Base-by-base conservation (phyloP, 352 stramenopile genomes). In the Globisporangium orthogonon region DNA sequence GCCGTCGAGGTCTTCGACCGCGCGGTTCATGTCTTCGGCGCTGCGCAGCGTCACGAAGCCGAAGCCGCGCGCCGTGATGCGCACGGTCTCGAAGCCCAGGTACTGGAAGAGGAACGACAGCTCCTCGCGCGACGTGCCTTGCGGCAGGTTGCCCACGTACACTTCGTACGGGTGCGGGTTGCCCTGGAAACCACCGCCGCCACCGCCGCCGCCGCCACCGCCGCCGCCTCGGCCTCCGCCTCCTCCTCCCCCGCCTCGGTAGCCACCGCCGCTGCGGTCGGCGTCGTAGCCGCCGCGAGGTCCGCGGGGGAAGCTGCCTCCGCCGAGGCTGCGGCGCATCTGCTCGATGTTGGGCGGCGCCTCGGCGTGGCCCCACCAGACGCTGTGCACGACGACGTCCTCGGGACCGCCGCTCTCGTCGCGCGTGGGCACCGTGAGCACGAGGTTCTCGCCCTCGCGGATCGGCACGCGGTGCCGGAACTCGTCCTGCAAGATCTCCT, bases 381-480 rank as follows among this genome's bases (percentile, higher is more conserved):
- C 80, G 60, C 70, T 89, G 65, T 93, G 83, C 31, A 93, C 72
- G 39, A 87, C 66, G 10, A 93, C 74, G 9, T 78, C 71, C 52
- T 93, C 80, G 0, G 78, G 55, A n/a, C 81, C 78, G 7, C 81
- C 83, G 33, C 87, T 87, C 51, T 91, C 83, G 54, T 93, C 83
- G 44, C 77, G 76, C 14, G 79, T 87, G 0, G 81, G 80, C 18
- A 90, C 78, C 10, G 80, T 87, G 7, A 93, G 62, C 35, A 91
- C 76, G 1, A 93, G 70, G 51, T 93, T 87, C 54, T 93, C 80
- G 30, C 83, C 83, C 58, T 93, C 83, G 46, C 78, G 81, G 17
- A 93, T 87, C n/a, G 83, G 83, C 39, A 93, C 82, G 30, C 79
- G 81, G 61, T 93, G 83, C 58, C 86, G 86, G 59, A 91, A 93